phyloP scores from a whole-genome alignment of 1,139 yeast species.

The Saccharomyces pastorianus region DNA sequence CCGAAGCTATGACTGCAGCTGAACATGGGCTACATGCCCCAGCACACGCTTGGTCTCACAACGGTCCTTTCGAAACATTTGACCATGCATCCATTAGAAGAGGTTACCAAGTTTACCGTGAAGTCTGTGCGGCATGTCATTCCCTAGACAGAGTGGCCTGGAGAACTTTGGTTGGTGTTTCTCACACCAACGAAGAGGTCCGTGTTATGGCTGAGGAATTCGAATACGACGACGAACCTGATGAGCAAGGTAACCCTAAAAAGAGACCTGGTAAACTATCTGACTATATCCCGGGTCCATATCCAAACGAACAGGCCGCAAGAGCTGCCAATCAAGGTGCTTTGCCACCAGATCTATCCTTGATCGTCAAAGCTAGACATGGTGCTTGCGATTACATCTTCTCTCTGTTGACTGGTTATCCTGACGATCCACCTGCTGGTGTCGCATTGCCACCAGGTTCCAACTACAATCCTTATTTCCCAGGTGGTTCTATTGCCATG shows the following conservation, averaged over 20 bases:
- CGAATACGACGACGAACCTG: slow-evolving; percentile 98
- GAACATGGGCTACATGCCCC: slow-evolving; percentile 99
- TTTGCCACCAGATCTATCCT: slow-evolving; percentile 93
- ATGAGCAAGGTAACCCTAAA: slow-evolving; percentile 97
- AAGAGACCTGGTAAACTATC: slow-evolving; percentile 98
- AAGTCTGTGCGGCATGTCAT: slow-evolving; percentile 98
- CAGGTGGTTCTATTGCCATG: slow-evolving; percentile 99
- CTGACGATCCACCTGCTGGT: slow-evolving; percentile 98
- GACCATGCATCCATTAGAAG: slow-evolving; percentile 97
- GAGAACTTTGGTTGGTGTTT: slow-evolving; percentile 96
- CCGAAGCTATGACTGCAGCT: slow-evolving; percentile 96
- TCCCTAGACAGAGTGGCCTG: slow-evolving; percentile 95
- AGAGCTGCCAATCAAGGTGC: slow-evolving; percentile 99
- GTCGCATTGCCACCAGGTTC: slow-evolving; percentile 85
- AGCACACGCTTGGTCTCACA: slow-evolving; percentile 86
- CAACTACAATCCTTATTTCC: slow-evolving; percentile 99
- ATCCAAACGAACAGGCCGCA: slow-evolving; percentile 97
- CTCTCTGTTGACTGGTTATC: slow-evolving; percentile 93
- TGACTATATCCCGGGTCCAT: slow-evolving; percentile 91
- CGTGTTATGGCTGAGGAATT: slow-evolving; percentile 92
- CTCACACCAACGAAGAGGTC: slow-evolving; percentile 86
- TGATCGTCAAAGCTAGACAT: slow-evolving; percentile 98
- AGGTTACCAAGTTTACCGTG: slow-evolving; percentile 98
- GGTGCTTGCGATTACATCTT: slow-evolving; percentile 96
- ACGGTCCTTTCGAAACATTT: slow-evolving; percentile 82